Evolutionary conservation across 2,329 filamentous ascomycete genomes (phyloP), one percentile per base, ranked within the genome.

Genomic region (Neoarthrinium moseri): DNA sequence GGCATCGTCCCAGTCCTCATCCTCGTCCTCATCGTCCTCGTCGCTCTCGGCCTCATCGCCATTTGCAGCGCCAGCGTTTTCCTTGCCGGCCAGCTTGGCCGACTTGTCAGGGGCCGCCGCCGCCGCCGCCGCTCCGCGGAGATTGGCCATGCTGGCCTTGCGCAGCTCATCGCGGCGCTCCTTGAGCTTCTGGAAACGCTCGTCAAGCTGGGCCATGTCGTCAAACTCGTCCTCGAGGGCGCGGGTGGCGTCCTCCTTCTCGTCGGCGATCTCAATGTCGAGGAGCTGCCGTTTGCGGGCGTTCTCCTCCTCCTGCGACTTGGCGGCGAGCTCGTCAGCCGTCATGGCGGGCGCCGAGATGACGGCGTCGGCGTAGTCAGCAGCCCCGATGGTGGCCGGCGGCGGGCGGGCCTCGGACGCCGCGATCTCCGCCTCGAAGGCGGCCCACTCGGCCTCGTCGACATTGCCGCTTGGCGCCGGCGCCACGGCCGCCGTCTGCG

Each of bases 391-490:
- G 23, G 51, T 49, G 12, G 68, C 57, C 2, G 59, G 59, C 55
- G 20, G 71, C 61, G 18, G 44, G 29, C 20, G 23, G 6, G 34
- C 48, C 4, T 50, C 52, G 21, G 48, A 50, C 23, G 70, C 68
- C 15, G 83, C 86, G 45, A 95, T 83, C 44, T 95, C 89, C 3
- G 87, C 87, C 62, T 96, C 86, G 61, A 95, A 95, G 7, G 89
- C 88, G 2, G 88, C 86, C 87, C 88, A 94, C 66, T 94, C 88
- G 44, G 85, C 81, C 59, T 95, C 89, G 61, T 91, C 83, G 7
- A 74, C 69, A 18, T 30, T 43, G 37, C 24, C 43, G 38, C 37
- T 43, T 43, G 18, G 29, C 12, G 27, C 15, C 5, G 36, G 21
- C 23, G 24, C 39, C 12, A 23, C 35, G 23, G 23, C 18, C 12